Evolutionary conservation across 768 basidiomycete species (phyloP), one percentile per base, ranked within the genome.

Genomic region (Boletus eberwhitei): DNA sequence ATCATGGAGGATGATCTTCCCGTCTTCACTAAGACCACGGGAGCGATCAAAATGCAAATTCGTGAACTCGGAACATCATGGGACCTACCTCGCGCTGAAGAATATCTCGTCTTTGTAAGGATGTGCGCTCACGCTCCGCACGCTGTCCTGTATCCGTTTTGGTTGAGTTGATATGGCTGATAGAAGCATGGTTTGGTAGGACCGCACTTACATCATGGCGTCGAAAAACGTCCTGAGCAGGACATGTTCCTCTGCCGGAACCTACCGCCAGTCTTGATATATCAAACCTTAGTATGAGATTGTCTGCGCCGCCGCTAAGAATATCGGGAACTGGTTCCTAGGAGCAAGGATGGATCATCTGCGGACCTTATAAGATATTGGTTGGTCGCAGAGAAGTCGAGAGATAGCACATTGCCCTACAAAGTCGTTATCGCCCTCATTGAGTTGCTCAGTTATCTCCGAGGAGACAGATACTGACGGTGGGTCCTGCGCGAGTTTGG

Each of bases 371-470:
- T 81, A 39, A 90, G 65, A 63, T 77, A 84, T 48, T 77, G 78
- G 61, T 86, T 87, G 21, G 77, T 76, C 0, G 84, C 78, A 7
- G 88, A 89, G 71, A 91, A 90, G 44, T 80, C 80, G 31, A 91
- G 72, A 17, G 81, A 78, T 66, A 92, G 83, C 35, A 90, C 79
- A 59, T 89, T 90, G 39, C 77, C 78, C 89, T 91, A 58, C 11
- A 48, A 36, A 38, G 50, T 53, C 40, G 58, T 55, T 63, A 64
- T 61, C 57, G 46, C 22, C 3, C 47, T 55, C 31, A 8, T 54
- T 55, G 55, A 66, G 46, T 35, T 24, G 16, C 49, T 17, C 41
- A 48, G 31, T 34, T 48, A 66, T 67, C 62, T 69, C 66, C 64
- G 67, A 69, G 67, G 67, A 62, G 41, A 52, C 26, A 44, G 22